Evolutionary conservation across 352 stramenopile species (phyloP).

Genomic region (Phytophthora cryptogea): DNA sequence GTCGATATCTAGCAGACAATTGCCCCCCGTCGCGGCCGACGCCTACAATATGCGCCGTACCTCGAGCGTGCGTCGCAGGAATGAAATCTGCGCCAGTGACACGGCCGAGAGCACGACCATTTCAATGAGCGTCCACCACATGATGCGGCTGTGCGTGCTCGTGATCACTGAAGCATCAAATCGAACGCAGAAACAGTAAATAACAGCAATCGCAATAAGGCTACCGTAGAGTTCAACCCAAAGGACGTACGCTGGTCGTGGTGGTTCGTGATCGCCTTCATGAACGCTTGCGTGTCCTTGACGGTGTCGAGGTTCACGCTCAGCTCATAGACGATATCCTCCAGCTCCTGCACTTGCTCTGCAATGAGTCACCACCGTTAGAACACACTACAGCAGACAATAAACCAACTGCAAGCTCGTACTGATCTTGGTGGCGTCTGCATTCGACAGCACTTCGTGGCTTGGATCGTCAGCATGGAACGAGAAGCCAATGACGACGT

Average conservation of each 20-base stretch:
- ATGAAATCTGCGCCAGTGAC: conserved; percentile 83
- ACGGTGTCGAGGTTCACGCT: conserved; percentile 86
- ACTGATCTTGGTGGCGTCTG: conserved; percentile 90
- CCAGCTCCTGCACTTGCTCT: conserved; percentile 88
- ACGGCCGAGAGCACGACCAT: conserved; percentile 70
- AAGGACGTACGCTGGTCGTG: conserved; percentile 64
- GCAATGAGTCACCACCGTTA: background rate
- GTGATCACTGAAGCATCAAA: conserved; percentile 60
- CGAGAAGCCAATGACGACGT: conserved; percentile 85
- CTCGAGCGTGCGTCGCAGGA: conserved; percentile 83
- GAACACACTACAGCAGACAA: background rate
- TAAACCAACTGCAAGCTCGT: conserved; percentile 29
- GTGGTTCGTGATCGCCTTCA: conserved; percentile 86
- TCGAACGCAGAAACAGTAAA: conserved; percentile 10
- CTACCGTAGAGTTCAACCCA: no score
- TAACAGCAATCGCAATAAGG: conserved; percentile 1
- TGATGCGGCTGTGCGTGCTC: conserved; percentile 81
- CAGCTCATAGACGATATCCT: conserved; percentile 88
- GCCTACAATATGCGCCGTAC: conserved; percentile 81
- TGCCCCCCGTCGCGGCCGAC: background rate
- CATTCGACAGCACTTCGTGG: conserved; percentile 88
- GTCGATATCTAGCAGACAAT: no score
- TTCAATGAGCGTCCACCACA: conserved; percentile 85
- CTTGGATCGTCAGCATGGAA: conserved; percentile 85
- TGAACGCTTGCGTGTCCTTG: conserved; percentile 87